Conservation (phyloP, 2,329 filamentous ascomycete genomes). For the Chaetomium olivaceum region DNA sequence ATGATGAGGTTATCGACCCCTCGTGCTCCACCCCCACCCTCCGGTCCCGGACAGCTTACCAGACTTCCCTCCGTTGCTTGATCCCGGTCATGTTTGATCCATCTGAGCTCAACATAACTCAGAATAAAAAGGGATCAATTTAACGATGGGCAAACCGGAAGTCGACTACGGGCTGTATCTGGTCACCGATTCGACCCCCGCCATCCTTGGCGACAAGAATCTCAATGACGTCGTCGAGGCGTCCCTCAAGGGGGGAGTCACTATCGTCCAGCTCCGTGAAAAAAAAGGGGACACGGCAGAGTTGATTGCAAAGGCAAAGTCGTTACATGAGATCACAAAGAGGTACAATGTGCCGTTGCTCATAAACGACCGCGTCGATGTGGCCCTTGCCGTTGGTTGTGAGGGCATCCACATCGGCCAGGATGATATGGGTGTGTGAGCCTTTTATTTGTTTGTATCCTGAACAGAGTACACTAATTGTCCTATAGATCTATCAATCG, state of each 20-base stretch:
- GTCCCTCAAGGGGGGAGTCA: slow-evolving; percentile 77
- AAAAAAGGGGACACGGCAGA: slow-evolving; percentile 75
- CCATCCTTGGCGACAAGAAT: slow-evolving; percentile 72
- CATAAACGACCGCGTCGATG: slow-evolving; percentile 91
- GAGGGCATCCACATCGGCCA: slow-evolving; percentile 95
- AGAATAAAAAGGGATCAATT: neutral
- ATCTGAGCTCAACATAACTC: neutral
- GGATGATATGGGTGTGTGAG: slow-evolving; percentile 75
- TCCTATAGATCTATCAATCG: slow-evolving; percentile 57
- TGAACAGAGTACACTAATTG: neutral
- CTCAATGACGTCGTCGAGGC: slow-evolving; percentile 72
- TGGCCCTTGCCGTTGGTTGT: slow-evolving; percentile 79
- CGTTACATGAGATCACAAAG: slow-evolving; percentile 70
- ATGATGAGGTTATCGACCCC: neutral
- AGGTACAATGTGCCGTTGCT: slow-evolving; percentile 73
- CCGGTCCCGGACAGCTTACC: neutral
- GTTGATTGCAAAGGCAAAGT: slow-evolving; percentile 69
- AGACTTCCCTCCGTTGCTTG: neutral
- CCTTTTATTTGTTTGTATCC: neutral
- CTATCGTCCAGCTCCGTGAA: slow-evolving; percentile 86
- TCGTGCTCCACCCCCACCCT: neutral
- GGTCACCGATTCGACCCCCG: slow-evolving; percentile 88
- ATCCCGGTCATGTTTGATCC: neutral
- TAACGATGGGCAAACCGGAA: slow-evolving; percentile 20
- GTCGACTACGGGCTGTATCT: slow-evolving; percentile 84